These are phyloP conservation scores for Diaporthe nobilis DNA, from an alignment of 2,329 filamentous ascomycete genomes.

Conservation along the genomic window DNA sequence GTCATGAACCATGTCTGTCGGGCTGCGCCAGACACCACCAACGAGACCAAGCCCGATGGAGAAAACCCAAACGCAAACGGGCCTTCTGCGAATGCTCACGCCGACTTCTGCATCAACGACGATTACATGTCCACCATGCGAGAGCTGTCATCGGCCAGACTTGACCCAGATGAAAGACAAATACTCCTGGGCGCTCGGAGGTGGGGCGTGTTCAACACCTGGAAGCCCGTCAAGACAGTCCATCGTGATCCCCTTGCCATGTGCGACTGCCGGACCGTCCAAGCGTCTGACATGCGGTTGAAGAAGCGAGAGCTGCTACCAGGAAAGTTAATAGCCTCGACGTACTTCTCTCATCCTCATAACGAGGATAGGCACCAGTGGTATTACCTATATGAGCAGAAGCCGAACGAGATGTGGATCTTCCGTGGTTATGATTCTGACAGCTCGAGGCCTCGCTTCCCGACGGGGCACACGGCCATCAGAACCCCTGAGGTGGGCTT, in stretches of 20 bases:
- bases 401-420: conserved; percentile 4
- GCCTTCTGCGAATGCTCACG: conserved; percentile 7
- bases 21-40: conserved; percentile 14
- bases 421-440: conserved; percentile 13
- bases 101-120: conserved; percentile 9
- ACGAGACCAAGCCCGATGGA: conserved; percentile 3
- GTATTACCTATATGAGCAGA: conserved; percentile 10
- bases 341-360: conserved; percentile 13
- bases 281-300: not conserved
- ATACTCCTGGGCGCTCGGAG: not conserved
- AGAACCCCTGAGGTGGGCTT: not conserved
- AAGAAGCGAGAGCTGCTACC: not conserved
- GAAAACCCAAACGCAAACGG: not conserved
- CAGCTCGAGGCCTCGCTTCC: not conserved
- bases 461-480: conserved; percentile 5
- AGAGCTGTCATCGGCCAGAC: not conserved
- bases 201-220: conserved; percentile 14
- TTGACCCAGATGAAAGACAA: not conserved
- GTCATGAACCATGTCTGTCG: not conserved
- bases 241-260: conserved; percentile 4
- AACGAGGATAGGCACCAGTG: conserved; percentile 19
- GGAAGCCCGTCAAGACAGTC: conserved; percentile 21
- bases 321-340: not conserved
- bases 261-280: not conserved
- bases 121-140: not conserved